Base-by-base conservation (phyloP, 23 red algal species). In the Gracilaria gracilis region DNA sequence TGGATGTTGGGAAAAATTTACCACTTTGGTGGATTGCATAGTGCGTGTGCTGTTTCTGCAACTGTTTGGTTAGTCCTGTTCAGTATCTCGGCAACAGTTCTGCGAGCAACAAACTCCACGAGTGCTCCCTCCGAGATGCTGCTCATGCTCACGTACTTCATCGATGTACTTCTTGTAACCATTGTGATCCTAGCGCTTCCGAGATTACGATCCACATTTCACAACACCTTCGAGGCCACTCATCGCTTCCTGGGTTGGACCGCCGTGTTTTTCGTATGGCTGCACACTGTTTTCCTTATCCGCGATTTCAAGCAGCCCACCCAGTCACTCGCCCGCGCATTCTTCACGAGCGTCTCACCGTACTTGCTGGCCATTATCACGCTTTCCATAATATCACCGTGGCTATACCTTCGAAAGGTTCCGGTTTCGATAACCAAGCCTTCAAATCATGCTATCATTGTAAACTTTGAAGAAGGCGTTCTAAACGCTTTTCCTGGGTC, bases 1-100 rank as follows among this genome's bases (percentile, higher is more conserved):
- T 81, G 76, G 76, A 81, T 81, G 76, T n/a, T 81, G 24, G 76
- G 49, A 21, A 81, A 81, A 47, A 81, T 81, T 21, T 81, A 81
- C 31, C 76, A 81, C 32, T 81, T 81, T 29, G 76, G 76, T 7
- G 76, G 76, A 36, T 38, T 81, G 32, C 76, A 81, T n/a, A 81
- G 49, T 81, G 76, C 76, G 16, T 81, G 49, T 59, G 76, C 76
- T 29, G 49, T 81, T 19, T 81, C 76, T 1, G 76, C 76, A 1
- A 81, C 76, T 7, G 76, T 81, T 23, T 81, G 76, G 76, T 37
- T 81, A 4, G 5, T 81, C 23, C 76, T 81, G 54, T 81, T 81
- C 23, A 81, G 16, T 24, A 57, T 81, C 27, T 55, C 76, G 5
- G 54, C 54, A 32, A 81, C 14, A 4, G 33, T 35, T 4, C 37